phyloP scores from a whole-genome alignment of 2,329 filamentous ascomycete species.

The Fusarium musae region DNA sequence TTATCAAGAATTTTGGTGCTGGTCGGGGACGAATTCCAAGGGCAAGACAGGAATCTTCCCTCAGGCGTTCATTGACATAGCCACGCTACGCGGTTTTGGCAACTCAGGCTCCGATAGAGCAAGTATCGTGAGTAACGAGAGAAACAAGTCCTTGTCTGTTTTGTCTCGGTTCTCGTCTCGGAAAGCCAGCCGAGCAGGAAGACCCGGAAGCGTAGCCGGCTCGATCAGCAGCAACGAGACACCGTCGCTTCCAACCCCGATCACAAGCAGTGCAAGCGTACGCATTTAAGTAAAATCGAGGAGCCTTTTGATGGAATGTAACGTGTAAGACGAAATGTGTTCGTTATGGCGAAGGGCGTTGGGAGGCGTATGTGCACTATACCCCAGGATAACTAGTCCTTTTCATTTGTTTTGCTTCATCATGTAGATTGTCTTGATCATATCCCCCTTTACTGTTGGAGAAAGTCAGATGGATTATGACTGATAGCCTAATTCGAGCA shows the following conservation, averaged over 20 bases:
- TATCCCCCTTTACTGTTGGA: neutral
- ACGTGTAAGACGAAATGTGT: slow-evolving; percentile 15
- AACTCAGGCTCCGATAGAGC: slow-evolving; percentile 45
- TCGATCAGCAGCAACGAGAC: slow-evolving; percentile 49
- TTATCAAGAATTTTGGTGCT: slow-evolving; percentile 65
- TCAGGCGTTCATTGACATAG: slow-evolving; percentile 59
- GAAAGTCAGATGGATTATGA: neutral
- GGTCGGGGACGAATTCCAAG: slow-evolving; percentile 63
- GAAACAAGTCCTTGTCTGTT: slow-evolving; percentile 48
- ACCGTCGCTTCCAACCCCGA: slow-evolving; percentile 29
- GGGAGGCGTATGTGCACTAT: slow-evolving; percentile 33
- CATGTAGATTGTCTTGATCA: neutral
- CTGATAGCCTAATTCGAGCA: neutral
- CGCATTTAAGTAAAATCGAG: neutral
- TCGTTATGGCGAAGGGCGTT: slow-evolving; percentile 16
- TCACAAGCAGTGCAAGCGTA: slow-evolving; percentile 16
- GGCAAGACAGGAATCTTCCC: slow-evolving; percentile 66
- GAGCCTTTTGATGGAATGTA: neutral
- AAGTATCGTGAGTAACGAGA: slow-evolving; percentile 50
- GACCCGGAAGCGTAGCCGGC: slow-evolving; percentile 49
- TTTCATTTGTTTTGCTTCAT: slow-evolving; percentile 6
- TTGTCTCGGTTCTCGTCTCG: slow-evolving; percentile 51
- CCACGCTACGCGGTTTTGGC: slow-evolving; percentile 55
- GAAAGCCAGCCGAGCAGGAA: slow-evolving; percentile 42
- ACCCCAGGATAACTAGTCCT: slow-evolving; percentile 22